These are phyloP conservation scores for Macrolepiota albuminosa DNA, from an alignment of 768 basidiomycete genomes.

Conservation along the genomic window DNA sequence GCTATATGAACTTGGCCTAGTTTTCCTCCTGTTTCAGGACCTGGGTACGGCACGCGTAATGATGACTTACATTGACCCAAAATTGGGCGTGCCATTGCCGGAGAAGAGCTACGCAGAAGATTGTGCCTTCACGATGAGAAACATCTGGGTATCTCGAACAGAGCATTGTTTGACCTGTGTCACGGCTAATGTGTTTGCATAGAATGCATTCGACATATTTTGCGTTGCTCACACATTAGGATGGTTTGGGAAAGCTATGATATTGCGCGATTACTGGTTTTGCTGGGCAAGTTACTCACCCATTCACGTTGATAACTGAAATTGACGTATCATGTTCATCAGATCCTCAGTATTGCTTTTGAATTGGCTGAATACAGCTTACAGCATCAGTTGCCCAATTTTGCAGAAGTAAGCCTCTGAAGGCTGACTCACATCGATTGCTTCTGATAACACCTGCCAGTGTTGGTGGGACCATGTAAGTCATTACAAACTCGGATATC, in stretches of 20 bases:
- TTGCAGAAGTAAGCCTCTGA: conserved; percentile 62
- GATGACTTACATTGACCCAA: conserved; percentile 76
- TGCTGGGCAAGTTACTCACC: conserved; percentile 62
- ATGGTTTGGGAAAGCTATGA: conserved; percentile 91
- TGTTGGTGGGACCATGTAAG: conserved; percentile 94
- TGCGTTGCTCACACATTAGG: conserved; percentile 82
- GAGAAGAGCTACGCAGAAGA: conserved; percentile 87
- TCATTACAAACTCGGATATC: conserved; percentile 12
- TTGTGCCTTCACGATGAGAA: conserved; percentile 57
- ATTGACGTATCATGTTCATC: conserved; percentile 11
- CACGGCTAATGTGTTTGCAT: background rate
- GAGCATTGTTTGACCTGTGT: background rate
- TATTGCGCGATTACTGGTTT: conserved; percentile 90
- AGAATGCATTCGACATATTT: conserved; percentile 85
- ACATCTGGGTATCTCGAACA: conserved; percentile 55
- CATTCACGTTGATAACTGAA: background rate
- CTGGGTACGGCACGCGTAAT: conserved; percentile 68
- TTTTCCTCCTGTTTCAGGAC: conserved; percentile 86
- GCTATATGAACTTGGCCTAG: conserved; percentile 76
- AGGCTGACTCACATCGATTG: conserved; percentile 5
- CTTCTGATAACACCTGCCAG: conserved; percentile 32
- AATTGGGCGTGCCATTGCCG: conserved; percentile 65
- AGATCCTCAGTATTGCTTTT: conserved; percentile 87
- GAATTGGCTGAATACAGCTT: conserved; percentile 87
- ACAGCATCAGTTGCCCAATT: conserved; percentile 85